Percentiles rank a stretch among this genome's conserved stretches.
These are phyloP conservation scores for Thinopyrum elongatum DNA, from an alignment of 176 grass and related monocot species.

Conservation along the genomic window DNA sequence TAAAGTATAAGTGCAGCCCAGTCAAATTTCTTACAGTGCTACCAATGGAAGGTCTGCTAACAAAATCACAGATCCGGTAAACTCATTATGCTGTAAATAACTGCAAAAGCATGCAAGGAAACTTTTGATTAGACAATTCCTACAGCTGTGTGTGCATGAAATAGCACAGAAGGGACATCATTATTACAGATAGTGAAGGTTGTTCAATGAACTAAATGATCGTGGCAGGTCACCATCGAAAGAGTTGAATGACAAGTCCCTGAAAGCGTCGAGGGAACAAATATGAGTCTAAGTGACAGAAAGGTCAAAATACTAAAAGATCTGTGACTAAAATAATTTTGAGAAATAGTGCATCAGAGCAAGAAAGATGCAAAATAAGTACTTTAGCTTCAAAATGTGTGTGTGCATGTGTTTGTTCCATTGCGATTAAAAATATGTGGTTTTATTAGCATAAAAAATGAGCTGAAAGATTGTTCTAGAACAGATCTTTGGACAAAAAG, in stretches of 20 bases:
- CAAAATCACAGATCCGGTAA: constrained; percentile 82
- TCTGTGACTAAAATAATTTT: not conserved
- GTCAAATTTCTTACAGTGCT: constrained; percentile 67
- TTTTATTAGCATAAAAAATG: constrained; percentile 24
- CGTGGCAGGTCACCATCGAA: constrained; percentile 70
- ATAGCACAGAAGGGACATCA: not conserved
- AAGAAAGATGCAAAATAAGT: not conserved
- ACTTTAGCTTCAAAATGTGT: constrained; percentile 27
- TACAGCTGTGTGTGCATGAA: constrained; percentile 25
- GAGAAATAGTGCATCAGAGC: not conserved
- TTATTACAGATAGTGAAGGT: constrained; percentile 77
- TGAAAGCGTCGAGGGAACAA: constrained; percentile 19
- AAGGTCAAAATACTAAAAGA: not conserved
- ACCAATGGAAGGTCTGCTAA: constrained; percentile 70
- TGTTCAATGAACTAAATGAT: constrained; percentile 72
- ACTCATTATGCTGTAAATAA: constrained; percentile 77
- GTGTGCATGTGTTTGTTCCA: not conserved
- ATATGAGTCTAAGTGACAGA: not conserved
- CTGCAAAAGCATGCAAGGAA: constrained; percentile 50
- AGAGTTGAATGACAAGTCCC: constrained; percentile 87
- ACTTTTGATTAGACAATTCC: constrained; percentile 18
- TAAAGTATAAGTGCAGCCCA: not conserved
- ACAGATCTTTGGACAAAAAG: not conserved
- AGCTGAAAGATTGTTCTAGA: constrained; percentile 3
- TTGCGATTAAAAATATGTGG: not conserved